A percentile compares a stretch with the other conserved stretches of the same genome.
Conservation (phyloP, 306 rosid genomes). For the Fragaria vesca region DNA sequence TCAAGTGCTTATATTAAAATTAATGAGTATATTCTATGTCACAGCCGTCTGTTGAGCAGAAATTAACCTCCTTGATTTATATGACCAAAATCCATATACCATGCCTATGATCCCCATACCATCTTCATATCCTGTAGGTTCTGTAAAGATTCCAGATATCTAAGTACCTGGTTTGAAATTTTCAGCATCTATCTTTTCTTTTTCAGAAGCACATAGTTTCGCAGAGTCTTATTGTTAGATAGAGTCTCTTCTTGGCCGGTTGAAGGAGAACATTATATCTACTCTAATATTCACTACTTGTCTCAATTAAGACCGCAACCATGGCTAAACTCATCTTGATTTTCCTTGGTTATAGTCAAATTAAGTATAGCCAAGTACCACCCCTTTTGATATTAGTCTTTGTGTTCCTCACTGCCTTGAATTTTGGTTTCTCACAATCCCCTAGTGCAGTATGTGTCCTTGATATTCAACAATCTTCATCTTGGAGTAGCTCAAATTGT, state of each 20-base stretch:
- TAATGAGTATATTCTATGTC: not conserved
- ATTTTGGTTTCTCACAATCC: constrained; percentile 31
- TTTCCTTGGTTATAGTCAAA: constrained; percentile 17
- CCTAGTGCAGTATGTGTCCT: constrained; percentile 37
- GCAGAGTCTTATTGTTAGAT: not conserved
- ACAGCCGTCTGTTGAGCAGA: not conserved
- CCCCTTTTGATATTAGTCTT: constrained; percentile 13
- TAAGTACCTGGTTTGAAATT: not conserved
- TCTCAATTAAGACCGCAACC: constrained; percentile 6
- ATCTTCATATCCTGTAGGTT: not conserved
- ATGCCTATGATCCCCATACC: not conserved
- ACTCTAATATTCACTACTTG: not conserved
- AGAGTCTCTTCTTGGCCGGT: not conserved
- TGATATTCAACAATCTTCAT: constrained; percentile 33
- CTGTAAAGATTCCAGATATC: not conserved
- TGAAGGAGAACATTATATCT: not conserved
- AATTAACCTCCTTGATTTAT: not conserved
- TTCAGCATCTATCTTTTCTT: not conserved
- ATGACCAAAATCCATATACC: not conserved
- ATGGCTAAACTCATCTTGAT: constrained; percentile 19
- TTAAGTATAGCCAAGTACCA: constrained; percentile 18
- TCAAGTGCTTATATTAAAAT: not conserved
- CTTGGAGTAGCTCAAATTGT: constrained; percentile 34
- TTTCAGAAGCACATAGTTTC: not conserved
- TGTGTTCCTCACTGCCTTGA: constrained; percentile 20